Base-by-base conservation (phyloP, 805 yeast species). In the Ogataea salicorniae region DNA sequence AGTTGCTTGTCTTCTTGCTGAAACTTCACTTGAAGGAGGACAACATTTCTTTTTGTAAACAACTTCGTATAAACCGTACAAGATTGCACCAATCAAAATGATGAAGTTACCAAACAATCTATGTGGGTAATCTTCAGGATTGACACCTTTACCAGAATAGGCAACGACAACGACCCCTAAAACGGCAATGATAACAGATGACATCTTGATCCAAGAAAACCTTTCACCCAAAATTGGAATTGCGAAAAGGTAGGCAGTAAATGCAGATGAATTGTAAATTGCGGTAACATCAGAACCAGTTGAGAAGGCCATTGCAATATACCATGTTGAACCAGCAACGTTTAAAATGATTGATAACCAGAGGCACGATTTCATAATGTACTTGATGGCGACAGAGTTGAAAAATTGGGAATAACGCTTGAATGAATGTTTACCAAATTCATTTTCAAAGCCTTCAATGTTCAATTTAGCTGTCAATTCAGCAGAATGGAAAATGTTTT, bases 221-320 rank as follows among this genome's bases (percentile, higher is more conserved):
- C 66, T 69, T 58, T 89, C 96, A 34, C 77, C 69, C 43, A 89
- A 70, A 18, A 89, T 64, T 1, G 90, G 87, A 26, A 89, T 81
- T 4, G 95, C 88, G 66, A 89, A 88, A 15, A 87, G 77, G 59
- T 89, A 83, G 0, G 96, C 96, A 4, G 91, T 84, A 63, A 89
- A 89, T 0, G 96, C 95, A 15, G 92, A 83, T 62, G 94, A 87
- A 68, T 89, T 88, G 68, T 88, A 89, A 50, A 88, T 88, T 3
- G 96, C 96, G 2, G 96, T 89, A 35, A 89, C 84, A 58, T 89
- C 96, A 3, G 88, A 75, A 0, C 95, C 88, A 29, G 90, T 84
- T 0, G 95, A 82, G 60, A 86, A 67, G 31, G 81, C 74, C 81
- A 89, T 87, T 11, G 96, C 85, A 16, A 86, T 76, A 61, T 87